These are phyloP conservation scores for Neonectria sp. DNA, from an alignment of 2,329 filamentous ascomycete genomes.

Conservation along the genomic window DNA sequence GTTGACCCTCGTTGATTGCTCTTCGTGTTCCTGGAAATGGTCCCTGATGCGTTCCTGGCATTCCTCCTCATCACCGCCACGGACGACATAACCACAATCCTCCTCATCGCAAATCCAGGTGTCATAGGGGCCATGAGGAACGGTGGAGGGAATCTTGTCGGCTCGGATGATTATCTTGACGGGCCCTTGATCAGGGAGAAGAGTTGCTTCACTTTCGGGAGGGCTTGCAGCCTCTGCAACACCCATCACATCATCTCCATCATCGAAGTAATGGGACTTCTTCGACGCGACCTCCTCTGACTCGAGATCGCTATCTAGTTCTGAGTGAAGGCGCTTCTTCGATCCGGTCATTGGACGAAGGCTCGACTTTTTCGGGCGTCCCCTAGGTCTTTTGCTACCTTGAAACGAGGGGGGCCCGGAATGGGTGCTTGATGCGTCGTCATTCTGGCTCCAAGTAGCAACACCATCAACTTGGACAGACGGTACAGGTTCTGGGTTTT, in stretches of 20 bases:
- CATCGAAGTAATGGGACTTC: constrained; percentile 52
- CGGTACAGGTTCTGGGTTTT: constrained; percentile 5
- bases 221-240: constrained; percentile 44
- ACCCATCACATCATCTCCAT: constrained; percentile 52
- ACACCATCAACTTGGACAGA: constrained; percentile 7
- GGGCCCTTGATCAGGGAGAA: constrained; percentile 41
- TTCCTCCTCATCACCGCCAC: constrained; percentile 69
- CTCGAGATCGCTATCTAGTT: constrained; percentile 58
- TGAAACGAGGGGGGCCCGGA: constrained; percentile 39
- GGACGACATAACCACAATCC: constrained; percentile 75
- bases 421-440: constrained; percentile 41
- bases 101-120: constrained; percentile 78
- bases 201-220: constrained; percentile 39
- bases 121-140: constrained; percentile 70
- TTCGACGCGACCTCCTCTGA: constrained; percentile 54
- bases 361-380: constrained; percentile 60
- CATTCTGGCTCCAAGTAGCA: constrained; percentile 21
- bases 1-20: constrained; percentile 64
- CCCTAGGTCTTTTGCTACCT: constrained; percentile 53
- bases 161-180: constrained; percentile 64
- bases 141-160: constrained; percentile 64
- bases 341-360: constrained; percentile 59
- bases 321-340: constrained; percentile 61
- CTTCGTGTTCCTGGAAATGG: constrained; percentile 74
- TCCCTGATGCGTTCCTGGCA: constrained; percentile 70